Evolutionary conservation across 257 asterid genomes (phyloP), one percentile per base, ranked within the genome.

Genomic region (Coffea eugenioides): DNA sequence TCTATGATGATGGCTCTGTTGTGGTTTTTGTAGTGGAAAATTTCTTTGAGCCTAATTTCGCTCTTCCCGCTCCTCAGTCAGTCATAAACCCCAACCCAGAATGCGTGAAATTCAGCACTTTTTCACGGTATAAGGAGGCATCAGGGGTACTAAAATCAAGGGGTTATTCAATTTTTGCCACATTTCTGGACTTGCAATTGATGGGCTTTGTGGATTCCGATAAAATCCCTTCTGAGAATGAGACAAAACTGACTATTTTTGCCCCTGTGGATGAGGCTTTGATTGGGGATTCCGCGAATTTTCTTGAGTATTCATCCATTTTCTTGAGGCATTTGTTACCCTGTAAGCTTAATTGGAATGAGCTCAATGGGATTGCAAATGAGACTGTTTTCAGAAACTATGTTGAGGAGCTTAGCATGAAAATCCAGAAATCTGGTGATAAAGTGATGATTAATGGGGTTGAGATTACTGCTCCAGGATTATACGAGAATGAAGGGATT

Each of bases 101-200:
- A 61, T 82, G 96, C 81, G 77, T 75, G 68, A 74, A 87, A 52
- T 74, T 88, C 80, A 86, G 84, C 48, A 5, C 81, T 12, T 61
- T 69, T 54, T 92, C 97, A 1, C 59, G 71, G 20, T 91, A 86
- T 48, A 73, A 25, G 10, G 93, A 87, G 20, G 95, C 91, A 0
- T 87, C 95, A 0, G 84, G 87, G 39, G 84, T 82, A 34, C 25
- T 94, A 79, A 93, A 86, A 68, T 82, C 97, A 6, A 85, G 95
- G 79, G 98, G 96, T 15, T 88, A 88, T 78, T 79, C 94, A 25
- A 86, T 94, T 4, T 83, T 94, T 77, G 91, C 93, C 18, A 80
- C 95, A 46, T 91, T 94, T 80, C 94, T 94, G 5, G 97, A 93
- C 18, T 54, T 93, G 79, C 98, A 95, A 86, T 49, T 95, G 41